A percentile compares a stretch with the other conserved stretches of the same genome.
phyloP scores from a whole-genome alignment of 192 early-diverging fungal species.

The Podila horticola region DNA sequence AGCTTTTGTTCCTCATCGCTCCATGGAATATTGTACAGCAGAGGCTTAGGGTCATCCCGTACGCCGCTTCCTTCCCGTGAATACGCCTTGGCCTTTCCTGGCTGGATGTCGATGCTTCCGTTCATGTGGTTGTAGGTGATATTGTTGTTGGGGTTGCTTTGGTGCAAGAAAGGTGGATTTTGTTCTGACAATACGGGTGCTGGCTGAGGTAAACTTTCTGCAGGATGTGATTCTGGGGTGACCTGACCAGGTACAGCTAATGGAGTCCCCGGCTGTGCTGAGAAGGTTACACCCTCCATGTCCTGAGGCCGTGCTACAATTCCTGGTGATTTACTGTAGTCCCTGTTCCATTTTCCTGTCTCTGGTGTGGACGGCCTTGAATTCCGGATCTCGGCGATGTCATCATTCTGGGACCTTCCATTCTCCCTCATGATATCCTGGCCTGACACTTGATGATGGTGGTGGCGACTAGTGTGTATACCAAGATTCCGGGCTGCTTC shows the following conservation, averaged over 20 bases:
- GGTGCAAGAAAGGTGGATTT: conserved; percentile 3
- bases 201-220: not conserved
- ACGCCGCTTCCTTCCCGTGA: conserved; percentile 40
- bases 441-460: conserved; percentile 7
- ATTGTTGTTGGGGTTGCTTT: conserved; percentile 12
- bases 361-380: conserved; percentile 11
- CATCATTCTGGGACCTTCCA: no score
- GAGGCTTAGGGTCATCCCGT: conserved; percentile 56
- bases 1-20: conserved; percentile 73
- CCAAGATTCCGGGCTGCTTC: conserved; percentile 35
- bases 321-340: conserved; percentile 5
- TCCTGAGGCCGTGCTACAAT: not conserved
- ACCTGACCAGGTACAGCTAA: not conserved
- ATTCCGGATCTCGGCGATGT: not conserved
- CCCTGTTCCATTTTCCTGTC: not conserved
- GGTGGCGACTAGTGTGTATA: conserved; percentile 11
- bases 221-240: no score
- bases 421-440: no score
- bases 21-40: conserved; percentile 75
- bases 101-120: conserved; percentile 39
- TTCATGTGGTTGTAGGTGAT: conserved; percentile 50
- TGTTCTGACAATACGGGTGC: not conserved
- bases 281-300: conserved; percentile 27
- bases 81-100: conserved; percentile 15
- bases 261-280: not conserved